Percentiles rank a stretch among this genome's conserved stretches.
phyloP scores from a whole-genome alignment of 2,329 filamentous ascomycete genomes.

The Cladosporium sp. region DNA sequence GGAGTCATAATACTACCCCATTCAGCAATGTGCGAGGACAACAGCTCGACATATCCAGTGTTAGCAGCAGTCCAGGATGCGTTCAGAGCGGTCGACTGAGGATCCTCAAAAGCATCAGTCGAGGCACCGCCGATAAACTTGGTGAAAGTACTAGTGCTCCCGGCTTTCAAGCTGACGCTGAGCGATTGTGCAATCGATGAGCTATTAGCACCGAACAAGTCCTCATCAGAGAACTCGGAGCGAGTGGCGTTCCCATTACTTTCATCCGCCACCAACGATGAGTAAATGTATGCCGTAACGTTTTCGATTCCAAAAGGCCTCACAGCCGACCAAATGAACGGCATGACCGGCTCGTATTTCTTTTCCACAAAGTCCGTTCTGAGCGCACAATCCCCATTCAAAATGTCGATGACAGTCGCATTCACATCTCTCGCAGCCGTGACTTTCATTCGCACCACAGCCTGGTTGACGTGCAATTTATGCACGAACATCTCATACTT shows the following conservation, averaged over 20 bases:
- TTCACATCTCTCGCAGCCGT: constrained; percentile 50
- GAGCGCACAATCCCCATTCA: constrained; percentile 65
- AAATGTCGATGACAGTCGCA: constrained; percentile 59
- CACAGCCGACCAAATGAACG: constrained; percentile 61
- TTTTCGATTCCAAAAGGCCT: constrained; percentile 57
- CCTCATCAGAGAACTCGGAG: constrained; percentile 39
- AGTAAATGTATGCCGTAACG: constrained; percentile 58
- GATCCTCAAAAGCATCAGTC: constrained; percentile 60
- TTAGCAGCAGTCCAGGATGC: constrained; percentile 49
- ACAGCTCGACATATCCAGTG: constrained; percentile 52
- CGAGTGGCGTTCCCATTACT: constrained; percentile 38
- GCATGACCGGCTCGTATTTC: constrained; percentile 46
- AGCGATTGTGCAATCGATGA: constrained; percentile 63
- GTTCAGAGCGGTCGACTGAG: constrained; percentile 50
- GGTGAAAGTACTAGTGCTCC: constrained; percentile 51
- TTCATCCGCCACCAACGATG: constrained; percentile 42
- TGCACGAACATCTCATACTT: constrained; percentile 63
- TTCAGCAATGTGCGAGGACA: constrained; percentile 54
- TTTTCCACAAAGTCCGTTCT: constrained; percentile 57
- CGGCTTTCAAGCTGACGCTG: constrained; percentile 48
- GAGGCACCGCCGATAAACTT: constrained; percentile 68
- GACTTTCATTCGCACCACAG: constrained; percentile 56
- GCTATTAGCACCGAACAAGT: constrained; percentile 51
- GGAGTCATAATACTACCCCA: constrained; percentile 59
- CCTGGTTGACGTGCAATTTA: constrained; percentile 59